Evolutionary conservation across 257 asterid genomes (phyloP).

Genomic region (Nicotiana noctiflora): DNA sequence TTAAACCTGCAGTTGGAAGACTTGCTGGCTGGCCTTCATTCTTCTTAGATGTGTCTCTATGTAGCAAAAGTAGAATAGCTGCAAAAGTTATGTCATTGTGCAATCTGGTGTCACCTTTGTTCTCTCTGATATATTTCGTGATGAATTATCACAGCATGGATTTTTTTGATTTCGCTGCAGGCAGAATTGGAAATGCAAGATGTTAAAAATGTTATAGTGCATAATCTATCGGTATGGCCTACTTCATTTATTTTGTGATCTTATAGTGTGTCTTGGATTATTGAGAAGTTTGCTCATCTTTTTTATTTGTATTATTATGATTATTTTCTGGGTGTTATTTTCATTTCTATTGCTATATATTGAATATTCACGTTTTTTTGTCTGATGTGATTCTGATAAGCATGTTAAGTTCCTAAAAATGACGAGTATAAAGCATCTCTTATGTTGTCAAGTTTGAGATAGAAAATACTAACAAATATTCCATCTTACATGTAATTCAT

Average conservation of each 20-base stretch:
- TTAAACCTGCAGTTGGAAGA: not conserved
- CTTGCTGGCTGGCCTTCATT: not conserved
- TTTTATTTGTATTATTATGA: not conserved
- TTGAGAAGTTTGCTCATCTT: not conserved
- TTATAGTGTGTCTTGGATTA: not conserved
- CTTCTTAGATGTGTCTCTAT: not conserved
- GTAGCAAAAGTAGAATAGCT: not conserved
- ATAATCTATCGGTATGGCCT: slow-evolving; percentile 75
- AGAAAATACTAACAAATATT: not conserved
- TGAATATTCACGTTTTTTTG: not conserved
- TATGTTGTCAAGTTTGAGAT: not conserved
- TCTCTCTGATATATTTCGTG: not conserved
- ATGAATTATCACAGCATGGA: not conserved
- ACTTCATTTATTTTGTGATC: slow-evolving; percentile 10
- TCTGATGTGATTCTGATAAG: not conserved
- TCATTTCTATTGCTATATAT: not conserved
- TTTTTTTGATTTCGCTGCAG: slow-evolving; percentile 33
- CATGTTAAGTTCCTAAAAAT: not conserved
- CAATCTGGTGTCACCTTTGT: not conserved
- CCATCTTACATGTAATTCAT: not conserved
- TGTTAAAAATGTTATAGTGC: slow-evolving; percentile 71
- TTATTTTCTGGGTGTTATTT: not conserved
- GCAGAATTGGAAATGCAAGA: slow-evolving; percentile 97
- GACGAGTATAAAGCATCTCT: not conserved
- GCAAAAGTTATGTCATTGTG: not conserved